Conservation (phyloP, 2,329 filamentous ascomycete genomes). For the Samsoniella hepiali region DNA sequence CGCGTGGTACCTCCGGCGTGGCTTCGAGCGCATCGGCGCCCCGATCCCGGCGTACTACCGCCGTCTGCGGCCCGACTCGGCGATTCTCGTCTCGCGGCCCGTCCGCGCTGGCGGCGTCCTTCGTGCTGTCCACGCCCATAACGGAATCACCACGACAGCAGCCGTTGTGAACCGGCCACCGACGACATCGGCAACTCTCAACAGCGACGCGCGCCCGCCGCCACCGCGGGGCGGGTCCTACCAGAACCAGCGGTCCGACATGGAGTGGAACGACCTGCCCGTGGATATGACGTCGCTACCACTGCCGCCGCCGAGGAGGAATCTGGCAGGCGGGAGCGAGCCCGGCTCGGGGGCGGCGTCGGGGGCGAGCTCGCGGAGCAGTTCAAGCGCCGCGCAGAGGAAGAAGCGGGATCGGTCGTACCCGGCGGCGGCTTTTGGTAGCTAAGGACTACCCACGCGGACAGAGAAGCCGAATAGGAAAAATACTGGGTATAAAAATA, state of each 20-base stretch:
- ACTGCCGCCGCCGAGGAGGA: slow-evolving; percentile 27
- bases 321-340: slow-evolving; percentile 29
- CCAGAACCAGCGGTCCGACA: slow-evolving; percentile 57
- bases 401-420: slow-evolving; percentile 62
- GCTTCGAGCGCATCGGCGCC: slow-evolving; percentile 49
- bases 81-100: slow-evolving; percentile 55
- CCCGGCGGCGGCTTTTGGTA: slow-evolving; percentile 59
- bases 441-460: slow-evolving; percentile 24
- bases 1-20: slow-evolving; percentile 58
- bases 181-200: slow-evolving; percentile 23
- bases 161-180: slow-evolving; percentile 33
- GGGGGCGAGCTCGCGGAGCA: slow-evolving; percentile 53
- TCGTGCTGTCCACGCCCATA: slow-evolving; percentile 23
- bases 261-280: slow-evolving; percentile 65
- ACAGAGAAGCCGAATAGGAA: neutral
- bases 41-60: slow-evolving; percentile 59
- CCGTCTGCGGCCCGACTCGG: slow-evolving; percentile 58
- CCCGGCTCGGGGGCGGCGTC: slow-evolving; percentile 44
- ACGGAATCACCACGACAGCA: slow-evolving; percentile 28
- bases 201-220: slow-evolving; percentile 23
- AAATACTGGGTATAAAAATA: neutral
- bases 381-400: slow-evolving; percentile 40
- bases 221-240: slow-evolving; percentile 44
- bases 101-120: slow-evolving; percentile 32
- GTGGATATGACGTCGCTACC: slow-evolving; percentile 50